Evolutionary conservation across 75 land plant species (phyloP).

Genomic region (Gnetum montanum): DNA sequence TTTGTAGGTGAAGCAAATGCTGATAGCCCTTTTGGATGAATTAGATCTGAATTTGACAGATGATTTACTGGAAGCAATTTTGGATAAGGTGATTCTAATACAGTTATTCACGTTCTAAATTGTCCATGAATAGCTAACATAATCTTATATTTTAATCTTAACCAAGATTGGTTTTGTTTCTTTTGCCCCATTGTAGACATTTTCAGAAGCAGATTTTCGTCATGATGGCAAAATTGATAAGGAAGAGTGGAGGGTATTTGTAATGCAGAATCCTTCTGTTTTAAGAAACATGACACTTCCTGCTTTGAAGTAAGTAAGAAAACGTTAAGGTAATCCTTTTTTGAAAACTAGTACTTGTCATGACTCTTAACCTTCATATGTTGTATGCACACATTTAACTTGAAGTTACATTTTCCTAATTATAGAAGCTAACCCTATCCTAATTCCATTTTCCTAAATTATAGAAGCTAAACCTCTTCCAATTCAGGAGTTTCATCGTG

Average conservation of each 20-base stretch:
- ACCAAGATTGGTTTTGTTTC: not conserved
- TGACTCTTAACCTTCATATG: too few relatives aligned
- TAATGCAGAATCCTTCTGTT: conserved; percentile 38
- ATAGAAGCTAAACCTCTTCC: too few relatives aligned
- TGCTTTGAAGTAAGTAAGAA: conserved; percentile 31
- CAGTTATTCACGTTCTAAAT: not conserved
- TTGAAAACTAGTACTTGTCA: too few relatives aligned
- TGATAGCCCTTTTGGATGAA: conserved; percentile 71
- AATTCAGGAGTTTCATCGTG: too few relatives aligned
- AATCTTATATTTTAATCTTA: not conserved
- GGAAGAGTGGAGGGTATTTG: conserved; percentile 51
- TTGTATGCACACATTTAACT: too few relatives aligned
- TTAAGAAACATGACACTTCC: conserved; percentile 53
- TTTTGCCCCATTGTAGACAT: conserved; percentile 45
- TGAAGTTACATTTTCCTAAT: too few relatives aligned
- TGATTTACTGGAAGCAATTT: conserved; percentile 71
- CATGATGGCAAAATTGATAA: conserved; percentile 49
- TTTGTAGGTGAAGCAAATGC: conserved; percentile 81
- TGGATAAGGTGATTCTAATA: conserved; percentile 51
- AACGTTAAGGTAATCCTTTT: too few relatives aligned
- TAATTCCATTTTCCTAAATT: too few relatives aligned
- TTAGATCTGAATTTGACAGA: conserved; percentile 67
- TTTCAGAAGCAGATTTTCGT: conserved; percentile 67
- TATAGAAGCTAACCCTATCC: too few relatives aligned
- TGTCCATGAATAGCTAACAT: not conserved